Evolutionary conservation across 805 yeast genomes (phyloP), one percentile per base, ranked within the genome.

Genomic region (Metschnikowia anglica): DNA sequence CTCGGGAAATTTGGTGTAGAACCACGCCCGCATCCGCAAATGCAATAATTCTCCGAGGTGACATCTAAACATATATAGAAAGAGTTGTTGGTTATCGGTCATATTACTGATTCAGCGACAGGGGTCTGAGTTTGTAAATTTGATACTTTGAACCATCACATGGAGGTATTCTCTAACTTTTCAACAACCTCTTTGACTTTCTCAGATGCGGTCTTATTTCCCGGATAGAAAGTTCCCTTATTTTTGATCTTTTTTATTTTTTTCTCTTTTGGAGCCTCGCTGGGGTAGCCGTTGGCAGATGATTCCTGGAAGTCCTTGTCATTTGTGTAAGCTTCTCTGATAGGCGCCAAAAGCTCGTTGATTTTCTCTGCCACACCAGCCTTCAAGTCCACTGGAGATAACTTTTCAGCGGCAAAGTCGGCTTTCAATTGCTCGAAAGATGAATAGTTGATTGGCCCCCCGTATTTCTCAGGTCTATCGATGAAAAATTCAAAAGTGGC

Each of bases 401-500:
- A 76, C 61, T 79, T 79, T 62, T 85, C 86, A 23, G 76, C 74
- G 34, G 77, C 83, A 68, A 76, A 93, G 54, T 85, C 96, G 27
- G 69, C 68, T 61, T 84, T 83, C 58, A 93, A 71, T 28, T 79
- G 77, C 15, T 79, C 89, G 53, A 88, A 72, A 15, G 86, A 72
- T 31, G 60, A 61, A 77, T 80, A 93, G 36, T 83, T 72, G 44
- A 93, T 74, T 53, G 95, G 84, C 39, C 99, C 99, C 54, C 99
- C 99, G 64, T 88, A 93, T 68, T 93, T 83, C 65, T 93, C 99
- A 36, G 97, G 97, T 69, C 99, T 85, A 58, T 85, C 80, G 54
- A 93, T 80, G 62, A 65, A 72, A 68, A 93, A 88, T 39, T 74
- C 69, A 53, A 88, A 85, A 34, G 65, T 64, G 16, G 76, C 80